Evolutionary conservation across 2,329 filamentous ascomycete species (phyloP).

Genomic region (Fusarium metavorans): DNA sequence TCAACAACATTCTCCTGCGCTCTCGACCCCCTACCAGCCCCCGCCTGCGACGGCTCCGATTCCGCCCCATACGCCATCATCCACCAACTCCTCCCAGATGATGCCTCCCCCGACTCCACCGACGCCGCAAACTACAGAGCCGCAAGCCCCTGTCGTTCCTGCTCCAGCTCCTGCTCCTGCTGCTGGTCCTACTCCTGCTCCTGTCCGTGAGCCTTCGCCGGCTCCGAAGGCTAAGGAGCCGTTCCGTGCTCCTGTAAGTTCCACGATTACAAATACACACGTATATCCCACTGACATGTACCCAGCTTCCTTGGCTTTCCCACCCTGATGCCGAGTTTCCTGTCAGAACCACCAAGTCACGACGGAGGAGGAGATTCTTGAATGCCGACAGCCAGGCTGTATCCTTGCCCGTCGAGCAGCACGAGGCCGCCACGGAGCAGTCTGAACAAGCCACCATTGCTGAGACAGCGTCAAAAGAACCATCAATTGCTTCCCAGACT

Average conservation of each 20-base stretch:
- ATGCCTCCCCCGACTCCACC: conserved; percentile 60
- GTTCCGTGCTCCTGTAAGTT: conserved; percentile 64
- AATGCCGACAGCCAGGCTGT: conserved; percentile 53
- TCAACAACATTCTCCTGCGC: conserved; percentile 62
- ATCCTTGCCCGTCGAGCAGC: conserved; percentile 57
- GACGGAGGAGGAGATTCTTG: conserved; percentile 57
- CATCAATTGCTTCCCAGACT: conserved; percentile 25
- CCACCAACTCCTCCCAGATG: conserved; percentile 61
- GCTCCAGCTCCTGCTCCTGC: conserved; percentile 21
- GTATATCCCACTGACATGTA: conserved; percentile 8
- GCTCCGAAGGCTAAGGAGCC: conserved; percentile 44
- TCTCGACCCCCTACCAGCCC: conserved; percentile 69
- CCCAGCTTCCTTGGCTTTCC: conserved; percentile 70
- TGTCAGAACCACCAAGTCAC: conserved; percentile 50
- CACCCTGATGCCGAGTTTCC: conserved; percentile 65
- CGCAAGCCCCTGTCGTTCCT: conserved; percentile 42
- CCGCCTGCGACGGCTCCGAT: conserved; percentile 58
- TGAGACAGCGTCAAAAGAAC: conserved; percentile 27
- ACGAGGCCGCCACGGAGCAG: conserved; percentile 49
- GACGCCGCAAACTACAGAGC: conserved; percentile 55
- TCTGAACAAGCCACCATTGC: conserved; percentile 30
- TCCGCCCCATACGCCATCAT: conserved; percentile 65
- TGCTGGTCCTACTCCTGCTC: conserved; percentile 6
- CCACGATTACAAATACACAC: not conserved
- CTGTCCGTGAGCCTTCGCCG: conserved; percentile 40